Base-by-base conservation (phyloP, 345 rosid genomes). In the Eucalyptus pumila region DNA sequence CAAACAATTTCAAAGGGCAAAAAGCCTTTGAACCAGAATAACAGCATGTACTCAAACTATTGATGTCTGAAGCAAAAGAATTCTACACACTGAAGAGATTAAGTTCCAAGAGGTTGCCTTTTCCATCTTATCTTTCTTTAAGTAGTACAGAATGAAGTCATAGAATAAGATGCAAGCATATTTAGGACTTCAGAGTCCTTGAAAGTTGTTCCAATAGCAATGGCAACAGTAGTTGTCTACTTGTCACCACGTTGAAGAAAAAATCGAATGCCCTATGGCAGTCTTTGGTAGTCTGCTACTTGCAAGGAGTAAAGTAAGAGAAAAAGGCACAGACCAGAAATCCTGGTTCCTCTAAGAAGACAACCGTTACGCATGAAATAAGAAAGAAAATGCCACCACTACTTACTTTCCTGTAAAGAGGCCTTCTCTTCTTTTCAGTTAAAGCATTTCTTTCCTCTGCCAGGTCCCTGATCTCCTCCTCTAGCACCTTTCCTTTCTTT, bases 381-480 rank as follows among this genome's bases (percentile, higher is more conserved):
- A 47, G 14, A 6, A 40, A 52, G 89, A 54, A 76, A 52, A 88
- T 62, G 23, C 51, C 76, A 88, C 27, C 87, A 51, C 44, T 24
- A 92, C 93, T 91, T 89, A 97, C 99, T 92, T 95, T 97, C 86
- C 99, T 90, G 90, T 94, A 96, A 89, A 96, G 94, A 52, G 99
- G 99, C 90, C 85, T 94, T 90, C 95, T 93, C 93, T 95, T 96
- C 96, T 92, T 94, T 92, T 97, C 98, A 9, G 97, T 97, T 95
- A 97, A 93, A 91, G 93, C 91, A 93, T 97, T 97, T 92, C 99
- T 95, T 90, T 97, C 99, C 93, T 96, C 99, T 14, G 99, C 98
- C 12, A 96, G 95, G 92, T 95, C 96, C 91, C 96, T 94, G 89
- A 97, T 97, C 93, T 96, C 99, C 93, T 96, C 99, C 93, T 97